phyloP scores from a whole-genome alignment of 352 stramenopile genomes.

The Phytophthora capsici region DNA sequence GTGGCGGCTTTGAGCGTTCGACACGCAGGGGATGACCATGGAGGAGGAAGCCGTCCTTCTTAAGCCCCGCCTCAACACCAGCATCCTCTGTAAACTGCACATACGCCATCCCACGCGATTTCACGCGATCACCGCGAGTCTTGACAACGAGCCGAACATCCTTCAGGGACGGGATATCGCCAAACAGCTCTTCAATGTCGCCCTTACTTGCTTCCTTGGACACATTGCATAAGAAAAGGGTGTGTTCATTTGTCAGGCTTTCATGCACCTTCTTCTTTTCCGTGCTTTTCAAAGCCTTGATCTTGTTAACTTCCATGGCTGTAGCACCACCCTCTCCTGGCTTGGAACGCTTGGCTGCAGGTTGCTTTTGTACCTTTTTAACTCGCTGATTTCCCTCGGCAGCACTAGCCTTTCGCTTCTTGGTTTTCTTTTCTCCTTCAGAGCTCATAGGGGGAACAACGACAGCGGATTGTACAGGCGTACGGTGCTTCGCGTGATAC shows the following conservation, averaged over 20 bases:
- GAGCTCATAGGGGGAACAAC: not conserved
- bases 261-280: slow-evolving; percentile 48
- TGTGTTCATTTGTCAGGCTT: slow-evolving; percentile 63
- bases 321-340: not conserved
- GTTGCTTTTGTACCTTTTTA: slow-evolving; percentile 16
- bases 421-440: slow-evolving; percentile 20
- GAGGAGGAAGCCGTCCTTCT: slow-evolving; percentile 37
- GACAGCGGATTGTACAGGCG: not conserved
- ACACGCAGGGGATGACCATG: slow-evolving; percentile 56
- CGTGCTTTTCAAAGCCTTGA: not conserved
- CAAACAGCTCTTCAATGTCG: slow-evolving; percentile 61
- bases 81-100: slow-evolving; percentile 62
- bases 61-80: slow-evolving; percentile 46
- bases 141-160: slow-evolving; percentile 76
- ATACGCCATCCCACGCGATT: slow-evolving; percentile 81
- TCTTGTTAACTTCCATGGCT: slow-evolving; percentile 7
- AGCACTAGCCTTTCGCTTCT: slow-evolving; percentile 30
- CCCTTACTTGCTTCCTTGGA: slow-evolving; percentile 61
- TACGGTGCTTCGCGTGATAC: slow-evolving; percentile 35
- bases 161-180: slow-evolving; percentile 50
- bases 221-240: slow-evolving; percentile 74
- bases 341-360: slow-evolving; percentile 37
- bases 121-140: slow-evolving; percentile 55
- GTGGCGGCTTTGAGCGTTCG: slow-evolving; percentile 54
- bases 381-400: slow-evolving; percentile 13